These are phyloP conservation scores for Berberis thunbergii DNA, from an alignment of 164 flowering plant genomes.

Conservation along the genomic window DNA sequence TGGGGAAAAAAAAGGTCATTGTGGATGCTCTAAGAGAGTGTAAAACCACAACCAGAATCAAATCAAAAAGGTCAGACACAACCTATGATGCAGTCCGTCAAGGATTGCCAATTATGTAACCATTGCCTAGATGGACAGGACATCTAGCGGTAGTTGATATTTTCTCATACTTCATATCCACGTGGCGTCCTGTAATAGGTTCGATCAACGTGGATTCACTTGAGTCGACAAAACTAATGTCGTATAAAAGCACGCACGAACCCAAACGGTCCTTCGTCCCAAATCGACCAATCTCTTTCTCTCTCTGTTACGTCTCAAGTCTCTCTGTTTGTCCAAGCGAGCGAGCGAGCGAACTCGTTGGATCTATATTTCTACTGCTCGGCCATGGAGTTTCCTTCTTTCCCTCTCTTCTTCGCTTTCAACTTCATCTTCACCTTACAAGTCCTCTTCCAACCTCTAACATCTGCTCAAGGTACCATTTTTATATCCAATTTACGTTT, in stretches of 20 bases:
- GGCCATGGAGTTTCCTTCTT: slow-evolving; percentile 41
- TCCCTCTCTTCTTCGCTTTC: slow-evolving; percentile 30
- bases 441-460: slow-evolving; percentile 60
- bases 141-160: no score
- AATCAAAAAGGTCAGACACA: no score
- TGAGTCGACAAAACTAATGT: not conserved
- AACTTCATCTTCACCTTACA: slow-evolving; percentile 56
- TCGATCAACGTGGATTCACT: not conserved
- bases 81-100: no score
- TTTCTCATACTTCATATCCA: not conserved
- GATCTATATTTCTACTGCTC: slow-evolving; percentile 36
- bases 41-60: no score
- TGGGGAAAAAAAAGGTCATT: no score
- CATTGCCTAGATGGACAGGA: not conserved
- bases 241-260: not conserved
- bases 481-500: not conserved
- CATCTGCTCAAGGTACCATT: slow-evolving; percentile 47
- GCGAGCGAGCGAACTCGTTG: not conserved
- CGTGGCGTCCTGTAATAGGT: not conserved
- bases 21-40: no score
- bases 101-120: not conserved
- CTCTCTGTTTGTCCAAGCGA: not conserved
- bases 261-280: not conserved
- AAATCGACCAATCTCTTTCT: not conserved
- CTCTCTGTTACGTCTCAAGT: not conserved